Evolutionary conservation across 2,329 filamentous ascomycete species (phyloP).

Genomic region (Curvularia spicifera): DNA sequence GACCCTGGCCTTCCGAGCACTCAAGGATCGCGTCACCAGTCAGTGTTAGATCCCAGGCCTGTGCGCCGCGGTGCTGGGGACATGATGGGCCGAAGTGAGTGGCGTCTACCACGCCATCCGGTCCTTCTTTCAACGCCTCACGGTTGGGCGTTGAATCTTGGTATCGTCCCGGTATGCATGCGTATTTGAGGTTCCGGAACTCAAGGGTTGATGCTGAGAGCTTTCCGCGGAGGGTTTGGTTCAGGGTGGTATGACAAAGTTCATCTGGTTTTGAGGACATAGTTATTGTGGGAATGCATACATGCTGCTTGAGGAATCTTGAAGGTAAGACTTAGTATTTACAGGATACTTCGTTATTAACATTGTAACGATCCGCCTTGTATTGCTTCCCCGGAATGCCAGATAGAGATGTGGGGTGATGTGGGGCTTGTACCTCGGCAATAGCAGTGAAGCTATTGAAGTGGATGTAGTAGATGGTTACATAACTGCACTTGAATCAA

Average conservation of each 20-base stretch:
- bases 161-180: conserved; percentile 43
- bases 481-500: background rate
- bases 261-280: conserved; percentile 8
- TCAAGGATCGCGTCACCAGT: conserved; percentile 26
- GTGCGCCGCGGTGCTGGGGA: conserved; percentile 44
- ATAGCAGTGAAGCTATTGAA: background rate
- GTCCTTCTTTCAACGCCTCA: conserved; percentile 7
- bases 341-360: no score
- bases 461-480: background rate
- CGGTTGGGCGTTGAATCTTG: conserved; percentile 35
- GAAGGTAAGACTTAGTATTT: background rate
- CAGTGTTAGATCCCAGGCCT: conserved; percentile 38
- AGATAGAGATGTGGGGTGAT: conserved; percentile 13
- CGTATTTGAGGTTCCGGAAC: conserved; percentile 49
- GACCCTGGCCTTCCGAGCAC: conserved; percentile 23
- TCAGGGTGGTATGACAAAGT: conserved; percentile 22
- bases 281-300: background rate
- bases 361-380: background rate
- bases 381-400: conserved; percentile 1
- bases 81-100: conserved; percentile 48
- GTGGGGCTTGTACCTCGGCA: conserved; percentile 19
- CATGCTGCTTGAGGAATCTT: background rate
- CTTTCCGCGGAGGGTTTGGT: conserved; percentile 29
- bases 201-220: conserved; percentile 31
- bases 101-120: conserved; percentile 36